Base-by-base conservation (phyloP, 805 yeast species). In the Ogataea polymorpha region DNA sequence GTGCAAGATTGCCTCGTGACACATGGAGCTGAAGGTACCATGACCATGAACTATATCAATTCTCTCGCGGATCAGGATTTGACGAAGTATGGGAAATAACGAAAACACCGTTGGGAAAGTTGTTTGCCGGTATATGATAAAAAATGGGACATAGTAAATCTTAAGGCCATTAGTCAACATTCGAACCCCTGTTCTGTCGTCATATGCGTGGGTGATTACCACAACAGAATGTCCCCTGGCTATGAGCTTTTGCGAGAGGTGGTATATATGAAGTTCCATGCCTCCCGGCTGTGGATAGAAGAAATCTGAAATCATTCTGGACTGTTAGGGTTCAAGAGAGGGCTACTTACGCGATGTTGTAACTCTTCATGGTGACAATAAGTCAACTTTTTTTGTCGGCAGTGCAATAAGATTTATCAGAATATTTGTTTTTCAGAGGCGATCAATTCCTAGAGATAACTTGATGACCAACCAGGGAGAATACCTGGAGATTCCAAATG, bases 271-370 rank as follows among this genome's bases (percentile, higher is more conserved):
- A 47, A 91, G 80, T 61, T 93, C 99, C 2, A 93, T 95, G 8
- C 99, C 99, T 3, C 99, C 99, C 0, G 97, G 84, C 59, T 93
- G 99, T 9, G 99, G 99, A 65, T 86, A 93, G 76, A 93, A 93
- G 70, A 89, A 93, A 64, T 93, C 99, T 32, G 95, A 86, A 4
- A 90, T 86, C 96, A 93, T 90, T 6, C 49, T 55, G 18, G 10
- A 7, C 13, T 23, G 39, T 35, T 34, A 36, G 46, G 29, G 18
- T 13, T 17, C 30, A 11, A 17, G 14, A 15, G 26, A 29, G 24
- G 12, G 26, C 8, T 6, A 53, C 58, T 37, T 50, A 55, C 58
- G 63, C 65, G 13, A 59, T 59, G 41, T 58, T 60, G 37, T 59
- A 54, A 14, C 50, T 46, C 54, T 46, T 56, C 49, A 49, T 48